phyloP scores from a whole-genome alignment of 75 land plant species.

The Isoetes taiwanensis region DNA sequence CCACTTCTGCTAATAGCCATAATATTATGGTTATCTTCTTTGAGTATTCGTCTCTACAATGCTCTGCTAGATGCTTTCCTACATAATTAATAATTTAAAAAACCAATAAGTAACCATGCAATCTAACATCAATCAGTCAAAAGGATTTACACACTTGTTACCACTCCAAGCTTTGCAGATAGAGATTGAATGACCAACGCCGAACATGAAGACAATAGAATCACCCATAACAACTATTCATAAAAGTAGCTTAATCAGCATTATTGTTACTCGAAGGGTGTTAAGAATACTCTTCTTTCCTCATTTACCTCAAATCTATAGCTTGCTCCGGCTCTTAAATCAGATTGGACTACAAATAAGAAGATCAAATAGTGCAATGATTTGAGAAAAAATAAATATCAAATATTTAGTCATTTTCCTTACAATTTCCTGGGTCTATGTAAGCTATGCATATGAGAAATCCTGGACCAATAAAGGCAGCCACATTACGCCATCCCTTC shows the following conservation, averaged over 20 bases:
- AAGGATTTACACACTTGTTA: slow-evolving; percentile 31
- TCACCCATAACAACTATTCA: slow-evolving; percentile 66
- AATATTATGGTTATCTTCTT: slow-evolving; percentile 33
- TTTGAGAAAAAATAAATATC: too few relatives aligned
- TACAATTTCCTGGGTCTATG: slow-evolving; percentile 97
- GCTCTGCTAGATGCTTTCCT: slow-evolving; percentile 68
- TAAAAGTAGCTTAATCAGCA: too few relatives aligned
- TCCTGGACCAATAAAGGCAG: slow-evolving; percentile 82
- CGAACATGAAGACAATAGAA: slow-evolving; percentile 46
- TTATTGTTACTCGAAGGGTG: not conserved
- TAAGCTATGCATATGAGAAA: slow-evolving; percentile 94
- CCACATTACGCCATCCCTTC: slow-evolving; percentile 58
- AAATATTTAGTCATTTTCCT: not conserved
- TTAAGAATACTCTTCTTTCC: not conserved
- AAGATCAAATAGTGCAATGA: too few relatives aligned
- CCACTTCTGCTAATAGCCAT: slow-evolving; percentile 70
- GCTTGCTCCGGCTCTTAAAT: slow-evolving; percentile 72
- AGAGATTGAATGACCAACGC: slow-evolving; percentile 75
- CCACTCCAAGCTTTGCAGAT: slow-evolving; percentile 80
- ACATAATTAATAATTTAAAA: too few relatives aligned
- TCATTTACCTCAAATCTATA: slow-evolving; percentile 57
- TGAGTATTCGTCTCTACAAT: slow-evolving; percentile 73
- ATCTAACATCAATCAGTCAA: too few relatives aligned
- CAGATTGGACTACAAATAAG: slow-evolving; percentile 69
- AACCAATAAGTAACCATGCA: too few relatives aligned